Evolutionary conservation across 225 moss, liverwort and hornwort species (phyloP).

Genomic region (Pleurozium schreberi): DNA sequence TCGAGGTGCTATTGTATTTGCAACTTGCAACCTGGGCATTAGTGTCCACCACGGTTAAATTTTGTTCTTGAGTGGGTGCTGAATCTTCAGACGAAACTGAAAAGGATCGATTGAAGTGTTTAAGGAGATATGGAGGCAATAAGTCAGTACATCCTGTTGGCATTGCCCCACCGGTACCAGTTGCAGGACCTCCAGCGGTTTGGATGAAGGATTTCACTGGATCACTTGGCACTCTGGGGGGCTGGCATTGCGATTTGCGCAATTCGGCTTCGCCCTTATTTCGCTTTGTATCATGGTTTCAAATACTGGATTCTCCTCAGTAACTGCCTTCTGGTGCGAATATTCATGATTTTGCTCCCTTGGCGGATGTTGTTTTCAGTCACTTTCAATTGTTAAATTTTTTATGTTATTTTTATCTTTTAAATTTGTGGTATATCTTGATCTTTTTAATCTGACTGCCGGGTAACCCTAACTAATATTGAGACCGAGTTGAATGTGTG

Average conservation of each 20-base stretch:
- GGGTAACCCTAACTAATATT: neutral
- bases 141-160: conserved; percentile 67
- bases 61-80: neutral
- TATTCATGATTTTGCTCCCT: neutral
- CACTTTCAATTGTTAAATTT: neutral
- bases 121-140: conserved; percentile 33
- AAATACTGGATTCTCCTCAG: conserved; percentile 56
- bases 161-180: conserved; percentile 31
- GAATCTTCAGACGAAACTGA: neutral
- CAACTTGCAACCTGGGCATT: too few relatives aligned
- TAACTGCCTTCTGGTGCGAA: conserved; percentile 69
- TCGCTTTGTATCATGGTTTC: conserved; percentile 63
- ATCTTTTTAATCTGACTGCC: neutral
- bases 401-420: neutral
- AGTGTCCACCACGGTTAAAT: neutral
- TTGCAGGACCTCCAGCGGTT: conserved; percentile 32
- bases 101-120: neutral
- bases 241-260: conserved; percentile 58
- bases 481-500: neutral
- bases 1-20: too few relatives aligned
- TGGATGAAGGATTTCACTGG: conserved; percentile 66
- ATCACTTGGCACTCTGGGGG: conserved; percentile 61
- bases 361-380: neutral
- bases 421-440: neutral
- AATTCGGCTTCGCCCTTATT: conserved; percentile 54